These are phyloP conservation scores for Phytopythium sindhum DNA, from an alignment of 352 stramenopile genomes.

Conservation along the genomic window DNA sequence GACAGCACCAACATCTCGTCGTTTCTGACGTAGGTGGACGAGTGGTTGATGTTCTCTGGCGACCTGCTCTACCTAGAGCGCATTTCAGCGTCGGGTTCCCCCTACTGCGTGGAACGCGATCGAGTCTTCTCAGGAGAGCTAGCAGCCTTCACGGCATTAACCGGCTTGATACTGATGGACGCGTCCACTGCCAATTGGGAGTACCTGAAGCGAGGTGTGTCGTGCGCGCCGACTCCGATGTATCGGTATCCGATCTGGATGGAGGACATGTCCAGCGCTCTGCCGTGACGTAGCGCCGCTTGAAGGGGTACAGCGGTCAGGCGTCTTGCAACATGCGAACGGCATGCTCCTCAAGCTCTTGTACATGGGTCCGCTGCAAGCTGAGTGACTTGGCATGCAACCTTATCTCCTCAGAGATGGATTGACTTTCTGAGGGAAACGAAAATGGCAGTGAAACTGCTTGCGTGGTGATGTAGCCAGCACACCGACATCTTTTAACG, in stretches of 20 bases:
- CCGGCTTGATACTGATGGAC: not conserved
- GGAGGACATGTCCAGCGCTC: not conserved
- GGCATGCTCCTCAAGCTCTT: no score
- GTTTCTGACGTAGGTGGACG: conserved; percentile 23
- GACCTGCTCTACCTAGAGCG: conserved; percentile 7
- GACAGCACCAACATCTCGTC: conserved; percentile 20
- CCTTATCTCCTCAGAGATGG: no score
- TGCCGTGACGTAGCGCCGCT: no score
- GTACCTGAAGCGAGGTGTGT: not conserved
- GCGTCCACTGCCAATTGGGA: not conserved
- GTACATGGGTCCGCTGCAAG: no score
- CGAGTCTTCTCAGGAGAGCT: not conserved
- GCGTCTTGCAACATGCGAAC: no score
- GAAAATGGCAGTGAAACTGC: no score
- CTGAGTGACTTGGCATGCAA: no score
- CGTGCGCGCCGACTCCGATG: not conserved
- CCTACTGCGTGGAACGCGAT: not conserved
- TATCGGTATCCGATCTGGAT: not conserved
- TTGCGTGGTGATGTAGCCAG: no score
- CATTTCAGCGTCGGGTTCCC: conserved; percentile 13
- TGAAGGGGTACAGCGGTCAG: no score
- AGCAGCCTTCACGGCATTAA: not conserved
- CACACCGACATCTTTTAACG: no score
- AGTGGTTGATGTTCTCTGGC: conserved; percentile 12
- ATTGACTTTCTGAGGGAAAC: no score